Evolutionary conservation across 2,329 filamentous ascomycete species (phyloP), one percentile per base, ranked within the genome.

Genomic region (Colletotrichum camelliae): DNA sequence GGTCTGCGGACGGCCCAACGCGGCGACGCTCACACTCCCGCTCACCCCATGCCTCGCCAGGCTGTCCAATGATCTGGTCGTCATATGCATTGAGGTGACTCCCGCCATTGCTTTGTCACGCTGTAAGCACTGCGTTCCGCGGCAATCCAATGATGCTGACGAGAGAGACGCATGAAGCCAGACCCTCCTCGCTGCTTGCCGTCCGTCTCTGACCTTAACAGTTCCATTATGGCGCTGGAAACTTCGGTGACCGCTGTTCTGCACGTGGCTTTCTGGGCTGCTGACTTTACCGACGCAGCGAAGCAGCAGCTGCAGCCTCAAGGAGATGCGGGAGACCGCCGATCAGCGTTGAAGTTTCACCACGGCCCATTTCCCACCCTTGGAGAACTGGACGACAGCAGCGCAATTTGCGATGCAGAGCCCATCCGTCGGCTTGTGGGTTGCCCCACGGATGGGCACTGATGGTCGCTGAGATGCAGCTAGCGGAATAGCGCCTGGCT

Each of bases 401-500:
- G 18, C 15, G 61, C 15, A 72, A 75, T 72, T 72, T 75, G 43
- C 29, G 29, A 75, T 52, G 67, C 57, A 68, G 27, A 64, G 62
- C n/a, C 43, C 33, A 68, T 72, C 62, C 33, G 12, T 48, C 69
- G 64, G 73, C 57, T 73, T 68, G 64, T 58, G 64, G 57, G 64
- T 37, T 75, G 64, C 73, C 70, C 73, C 73, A 75, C 62, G 73
- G 70, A 68, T 73, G 64, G 58, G 73, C 70, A 67, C 64, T 73
- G 64, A 75, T 68, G 70, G 35, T 13, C 69, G 57, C 33, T 61
- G 70, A 58, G 43, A 75, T 72, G 57, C 72, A 75, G 73, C 73
- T 75, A 68, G 31, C 37, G 16, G 35, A 16, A 58, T 73, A 57
- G 73, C 70, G 64, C 43, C 57, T 52, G 70, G 43, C 58, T 73